phyloP scores from a whole-genome alignment of 495 filamentous ascomycete genomes.

The Entonaema liquescens region DNA sequence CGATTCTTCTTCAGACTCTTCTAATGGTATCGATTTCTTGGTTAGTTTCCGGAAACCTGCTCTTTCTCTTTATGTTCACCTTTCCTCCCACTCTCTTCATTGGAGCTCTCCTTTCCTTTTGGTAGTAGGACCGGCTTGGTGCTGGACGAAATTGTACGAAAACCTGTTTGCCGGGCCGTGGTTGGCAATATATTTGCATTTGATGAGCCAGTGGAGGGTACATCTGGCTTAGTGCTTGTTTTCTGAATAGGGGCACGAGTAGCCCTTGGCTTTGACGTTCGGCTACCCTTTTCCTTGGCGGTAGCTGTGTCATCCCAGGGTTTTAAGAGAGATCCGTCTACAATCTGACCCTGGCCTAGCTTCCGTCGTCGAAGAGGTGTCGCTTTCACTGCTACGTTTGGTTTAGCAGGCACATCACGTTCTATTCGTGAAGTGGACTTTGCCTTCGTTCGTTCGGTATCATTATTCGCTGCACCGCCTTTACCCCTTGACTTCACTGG shows the following conservation, averaged over 20 bases:
- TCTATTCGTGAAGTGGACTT: neutral
- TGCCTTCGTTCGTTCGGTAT: neutral
- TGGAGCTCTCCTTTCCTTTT: neutral
- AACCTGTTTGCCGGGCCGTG: neutral
- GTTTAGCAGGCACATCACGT: neutral
- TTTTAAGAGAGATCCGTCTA: slow-evolving; percentile 40
- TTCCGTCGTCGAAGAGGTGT: slow-evolving; percentile 41
- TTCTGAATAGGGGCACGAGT: slow-evolving; percentile 6
- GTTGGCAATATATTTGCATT: slow-evolving; percentile 7
- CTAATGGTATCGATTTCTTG: neutral
- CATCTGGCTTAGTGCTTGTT: neutral
- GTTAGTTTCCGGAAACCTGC: neutral
- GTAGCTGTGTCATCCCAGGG: slow-evolving; percentile 15
- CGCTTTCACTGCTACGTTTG: slow-evolving; percentile 15
- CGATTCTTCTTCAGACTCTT: slow-evolving; percentile 13
- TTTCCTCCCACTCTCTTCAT: neutral
- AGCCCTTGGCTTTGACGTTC: slow-evolving; percentile 2
- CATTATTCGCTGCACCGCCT: slow-evolving; percentile 3
- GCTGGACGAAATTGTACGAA: neutral
- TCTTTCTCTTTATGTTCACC: neutral
- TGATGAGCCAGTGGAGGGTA: neutral
- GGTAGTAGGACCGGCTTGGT: neutral
- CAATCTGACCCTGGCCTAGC: slow-evolving; percentile 35
- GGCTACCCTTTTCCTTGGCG: neutral
- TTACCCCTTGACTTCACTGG: neutral